Base-by-base conservation (phyloP, 495 filamentous ascomycete genomes). In the Geopyxis carbonaria region DNA sequence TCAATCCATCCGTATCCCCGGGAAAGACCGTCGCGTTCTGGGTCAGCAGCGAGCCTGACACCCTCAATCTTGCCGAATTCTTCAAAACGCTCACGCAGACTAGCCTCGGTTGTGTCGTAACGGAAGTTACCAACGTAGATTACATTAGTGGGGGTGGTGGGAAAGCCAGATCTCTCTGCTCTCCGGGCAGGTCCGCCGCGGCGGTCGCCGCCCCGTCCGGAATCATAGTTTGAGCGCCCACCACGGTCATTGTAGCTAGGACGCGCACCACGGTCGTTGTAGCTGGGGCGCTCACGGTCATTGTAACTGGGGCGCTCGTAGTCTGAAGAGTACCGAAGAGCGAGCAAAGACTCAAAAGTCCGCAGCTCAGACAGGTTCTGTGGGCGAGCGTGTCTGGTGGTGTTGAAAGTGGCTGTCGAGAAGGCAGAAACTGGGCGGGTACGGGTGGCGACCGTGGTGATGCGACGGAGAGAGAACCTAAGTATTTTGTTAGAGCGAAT, bases 101-200 rank as follows among this genome's bases (percentile, higher is more conserved):
- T 78, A 14, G 73, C 65, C 2, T 73, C 73, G 11, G 74, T 80
- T 14, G 80, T 67, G 58, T 92, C 84, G 53, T 79, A 97, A 51
- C 78, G 75, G 15, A 97, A 57, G 62, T 97, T 97, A 24, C 80
- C 80, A 46, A 94, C 51, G 51, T 83, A 94, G 33, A 91, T 41
- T 5, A 62, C 69, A 35, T 61, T 51, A 31, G 45, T 47, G 21
- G 59, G 39, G 11, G 51, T 11, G 19, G 55, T 28, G 2, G 34
- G 28, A n/a, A n/a, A n/a, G n/a, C n/a, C n/a, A 2, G 13, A 16
- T 11, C 43, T 36, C 3, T 45, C 33, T n/a, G 38, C 27, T 14
- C 44, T 34, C 18, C 31, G 31, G 11, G 21, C 42, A 20, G 28
- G 21, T n/a, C 41, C 34, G 2, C 16, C n/a, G 22, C 16, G 22